Base-by-base conservation (phyloP, 2,329 filamentous ascomycete species). In the Orbilia brochopaga region DNA sequence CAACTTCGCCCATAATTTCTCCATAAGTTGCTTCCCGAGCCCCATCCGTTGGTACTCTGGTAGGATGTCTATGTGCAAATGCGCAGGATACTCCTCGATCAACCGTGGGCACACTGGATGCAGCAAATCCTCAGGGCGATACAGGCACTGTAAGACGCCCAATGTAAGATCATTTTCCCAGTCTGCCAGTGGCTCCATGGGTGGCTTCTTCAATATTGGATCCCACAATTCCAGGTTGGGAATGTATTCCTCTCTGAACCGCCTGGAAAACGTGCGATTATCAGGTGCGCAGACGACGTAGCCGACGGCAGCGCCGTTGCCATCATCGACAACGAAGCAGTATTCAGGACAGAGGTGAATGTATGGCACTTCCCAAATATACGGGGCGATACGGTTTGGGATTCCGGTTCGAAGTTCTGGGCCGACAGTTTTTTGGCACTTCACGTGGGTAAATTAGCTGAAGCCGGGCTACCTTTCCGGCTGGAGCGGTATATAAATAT, bases 51-150 rank as follows among this genome's bases (percentile, higher is more conserved):
- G 79, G 44, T 75, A 78, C 42, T 76, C 75, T 0, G 78, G 77
- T 52, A 80, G 55, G 8, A 80, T 77, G 55, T 80, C 76, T 50
- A 80, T 78, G 46, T 80, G 79, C 19, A 81, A 74, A 74, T 81
- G 79, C 4, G 78, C 79, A 0, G 78, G 77, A 66, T 77, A 80
- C 42, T 69, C 58, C 19, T 73, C 56, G 32, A 79, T 15, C 13
- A 67, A 15, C 35, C 23, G 35, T 30, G 61, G 69, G 56, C 50
- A 65, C n/a, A 42, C 53, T 10, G 56, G 19, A 30, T 62, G 52
- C 40, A 66, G 19, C 62, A 73, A 55, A 23, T 58, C 62, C 30
- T 69, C 58, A 1, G 60, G 59, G 4, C 40, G 63, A 42, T 73
- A 69, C 57, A 73, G 24, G 7, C 55, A 52, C 30, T 73, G 69